Base-by-base conservation (phyloP, 768 basidiomycete species). In the Phlebiopsis gigantea region DNA sequence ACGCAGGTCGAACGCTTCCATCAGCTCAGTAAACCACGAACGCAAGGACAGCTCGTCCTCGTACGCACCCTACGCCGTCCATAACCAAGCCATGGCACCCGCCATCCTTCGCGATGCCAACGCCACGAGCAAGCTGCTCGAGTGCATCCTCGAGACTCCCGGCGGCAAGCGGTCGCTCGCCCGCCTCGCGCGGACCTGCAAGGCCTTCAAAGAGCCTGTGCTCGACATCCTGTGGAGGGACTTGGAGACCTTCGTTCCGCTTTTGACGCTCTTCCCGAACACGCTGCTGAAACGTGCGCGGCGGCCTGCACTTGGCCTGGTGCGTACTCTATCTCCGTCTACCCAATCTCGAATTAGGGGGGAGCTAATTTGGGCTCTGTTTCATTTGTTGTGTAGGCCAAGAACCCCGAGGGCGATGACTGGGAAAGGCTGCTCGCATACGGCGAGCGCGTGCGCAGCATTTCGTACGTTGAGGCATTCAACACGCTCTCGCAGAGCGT, bases 281-380 rank as follows among this genome's bases (percentile, higher is more conserved):
- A 74, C 79, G 60, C 64, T 90, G 61, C 73, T 90, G 71, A 87
- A 82, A 71, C 87, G 82, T 69, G 76, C 83, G 56, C 80, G 82
- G 60, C 83, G 79, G 66, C 89, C 89, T 49, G 88, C 87, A 49
- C 71, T 89, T 59, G 89, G 89, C 67, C 75, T 91, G 75, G 89
- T 90, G 65, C 66, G 88, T 74, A 52, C 21, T 14, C 41, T 45
- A 31, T 31, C 53, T 39, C 21, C 30, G 34, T 31, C 44, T 25
- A 22, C 41, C 45, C 30, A 31, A 29, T 42, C 28, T 57, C 3
- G 24, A 34, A 34, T 12, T 34, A 15, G 12, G 9, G 24, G 44
- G 21, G 24, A 41, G 50, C 50, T 51, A 15, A 26, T 5, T 7
- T 25, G 44, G 8, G 28, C 26, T 57, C 24, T 26, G 34, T 39